Evolutionary conservation across 371 early-diverging fungal genomes (phyloP), one percentile per base, ranked within the genome.

Genomic region (Mucor velutinosus): DNA sequence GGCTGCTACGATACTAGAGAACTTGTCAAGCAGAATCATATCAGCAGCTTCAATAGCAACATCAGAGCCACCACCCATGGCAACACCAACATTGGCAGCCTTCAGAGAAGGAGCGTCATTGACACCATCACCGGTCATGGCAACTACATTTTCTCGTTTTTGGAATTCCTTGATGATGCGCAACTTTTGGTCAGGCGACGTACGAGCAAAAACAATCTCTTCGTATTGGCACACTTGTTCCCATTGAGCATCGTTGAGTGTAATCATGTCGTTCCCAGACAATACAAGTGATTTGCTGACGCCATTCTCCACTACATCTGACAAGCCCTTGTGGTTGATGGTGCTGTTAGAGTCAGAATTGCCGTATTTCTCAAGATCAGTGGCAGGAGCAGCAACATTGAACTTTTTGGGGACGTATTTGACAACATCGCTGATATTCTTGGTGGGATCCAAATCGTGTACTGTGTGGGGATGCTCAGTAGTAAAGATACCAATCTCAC

Each of bases 121-220:
- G 21, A 95, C 96, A 58, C 97, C 99, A 80, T 97, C 99, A 35
- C 85, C 99, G 30, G 93, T 94, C 58, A 95, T 92, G 0, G 89
- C 93, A 21, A 92, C 91, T 7, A 85, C 77, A 61, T 86, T 76
- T 29, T 87, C 92, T 53, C 92, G 86, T 7, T 78, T 76, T 62
- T 89, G 85, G 58, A 91, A 81, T 70, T 91, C 87, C 67, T 90
- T 81, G 62, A 94, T 93, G 61, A 94, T 92, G 74, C 81, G 79
- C 27, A 94, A 84, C 67, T 95, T 95, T 69, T 94, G 93, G 64
- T 92, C 92, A 10, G 95, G 93, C 8, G 92, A 89, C 21, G 93
- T 94, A 41, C 95, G 88, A 12, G 93, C 94, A 86, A 94, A 94
- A 12, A 93, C 93, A 43, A 93, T 87, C 66, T 93, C 93, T 60